Percentiles rank a stretch among this genome's conserved stretches.
These are phyloP conservation scores for Lunularia cruciata DNA, from an alignment of 225 moss, liverwort and hornwort genomes.

Conservation along the genomic window DNA sequence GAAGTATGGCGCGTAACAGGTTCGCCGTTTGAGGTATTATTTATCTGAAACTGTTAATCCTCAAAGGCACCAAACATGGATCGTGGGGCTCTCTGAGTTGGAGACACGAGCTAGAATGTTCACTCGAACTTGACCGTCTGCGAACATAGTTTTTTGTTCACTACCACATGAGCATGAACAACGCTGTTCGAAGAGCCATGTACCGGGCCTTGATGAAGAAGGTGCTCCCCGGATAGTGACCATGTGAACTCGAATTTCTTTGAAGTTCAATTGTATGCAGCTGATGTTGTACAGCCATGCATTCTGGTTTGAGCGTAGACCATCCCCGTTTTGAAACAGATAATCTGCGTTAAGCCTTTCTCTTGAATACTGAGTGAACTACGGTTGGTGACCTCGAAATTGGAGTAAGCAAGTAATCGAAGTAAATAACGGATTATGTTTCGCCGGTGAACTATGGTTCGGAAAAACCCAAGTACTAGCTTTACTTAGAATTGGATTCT, in stretches of 20 bases:
- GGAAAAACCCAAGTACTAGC: too few relatives aligned
- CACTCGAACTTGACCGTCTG: too few relatives aligned
- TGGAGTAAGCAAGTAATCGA: too few relatives aligned
- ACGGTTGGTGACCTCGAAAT: too few relatives aligned
- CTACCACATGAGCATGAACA: not conserved
- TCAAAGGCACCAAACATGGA: not conserved
- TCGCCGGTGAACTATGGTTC: too few relatives aligned
- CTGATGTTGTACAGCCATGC: not conserved
- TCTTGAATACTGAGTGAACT: not conserved
- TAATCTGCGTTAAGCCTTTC: not conserved
- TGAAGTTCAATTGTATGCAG: not conserved
- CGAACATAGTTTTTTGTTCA: not conserved
- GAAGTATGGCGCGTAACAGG: not conserved
- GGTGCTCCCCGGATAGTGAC: not conserved
- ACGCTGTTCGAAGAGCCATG: not conserved
- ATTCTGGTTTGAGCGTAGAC: not conserved
- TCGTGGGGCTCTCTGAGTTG: not conserved
- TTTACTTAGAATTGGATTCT: too few relatives aligned
- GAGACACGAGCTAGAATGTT: too few relatives aligned
- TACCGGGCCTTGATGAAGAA: not conserved
- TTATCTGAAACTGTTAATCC: not conserved
- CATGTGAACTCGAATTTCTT: not conserved
- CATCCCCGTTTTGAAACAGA: not conserved
- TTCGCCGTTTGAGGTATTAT: not conserved
- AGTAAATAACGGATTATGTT: too few relatives aligned